Evolutionary conservation across 108 stramenopile genomes (phyloP).

Genomic region (Asterionellopsis glacialis): DNA sequence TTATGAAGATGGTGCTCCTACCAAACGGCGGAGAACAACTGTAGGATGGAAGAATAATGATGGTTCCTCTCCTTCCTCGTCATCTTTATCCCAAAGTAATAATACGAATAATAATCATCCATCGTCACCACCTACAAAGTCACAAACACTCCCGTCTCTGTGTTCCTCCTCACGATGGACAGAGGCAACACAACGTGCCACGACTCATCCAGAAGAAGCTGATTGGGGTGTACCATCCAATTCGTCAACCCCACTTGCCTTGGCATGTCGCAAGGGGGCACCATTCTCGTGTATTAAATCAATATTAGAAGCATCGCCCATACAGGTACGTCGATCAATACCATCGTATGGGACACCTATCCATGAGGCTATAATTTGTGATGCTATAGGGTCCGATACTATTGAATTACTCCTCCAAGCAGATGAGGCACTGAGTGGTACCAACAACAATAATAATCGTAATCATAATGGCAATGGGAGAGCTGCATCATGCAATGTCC

Average conservation of each 20-base stretch:
- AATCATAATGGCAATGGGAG: too few relatives aligned
- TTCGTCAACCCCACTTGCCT: conserved; percentile 46
- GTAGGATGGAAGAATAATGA: too few relatives aligned
- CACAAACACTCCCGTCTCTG: too few relatives aligned
- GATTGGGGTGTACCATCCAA: neutral
- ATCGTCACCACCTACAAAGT: too few relatives aligned
- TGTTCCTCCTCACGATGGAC: neutral
- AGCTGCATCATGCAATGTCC: too few relatives aligned
- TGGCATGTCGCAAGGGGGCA: conserved; percentile 64
- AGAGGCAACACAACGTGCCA: conserved; percentile 3
- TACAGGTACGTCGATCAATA: conserved; percentile 41
- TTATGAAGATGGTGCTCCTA: too few relatives aligned
- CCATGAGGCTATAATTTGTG: conserved; percentile 64
- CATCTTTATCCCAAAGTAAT: too few relatives aligned
- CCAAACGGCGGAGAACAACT: too few relatives aligned
- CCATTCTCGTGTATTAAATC: conserved; percentile 46
- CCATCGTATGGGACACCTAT: conserved; percentile 67
- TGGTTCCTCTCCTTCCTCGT: too few relatives aligned
- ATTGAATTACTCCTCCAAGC: conserved; percentile 29
- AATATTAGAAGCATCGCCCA: conserved; percentile 39
- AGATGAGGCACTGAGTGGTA: conserved; percentile 20
- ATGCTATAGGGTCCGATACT: conserved; percentile 29
- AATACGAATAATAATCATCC: too few relatives aligned
- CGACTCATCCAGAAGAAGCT: conserved; percentile 7
- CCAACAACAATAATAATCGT: too few relatives aligned